Evolutionary conservation across 768 basidiomycete species (phyloP).

Genomic region (Infundibulicybe gibba): DNA sequence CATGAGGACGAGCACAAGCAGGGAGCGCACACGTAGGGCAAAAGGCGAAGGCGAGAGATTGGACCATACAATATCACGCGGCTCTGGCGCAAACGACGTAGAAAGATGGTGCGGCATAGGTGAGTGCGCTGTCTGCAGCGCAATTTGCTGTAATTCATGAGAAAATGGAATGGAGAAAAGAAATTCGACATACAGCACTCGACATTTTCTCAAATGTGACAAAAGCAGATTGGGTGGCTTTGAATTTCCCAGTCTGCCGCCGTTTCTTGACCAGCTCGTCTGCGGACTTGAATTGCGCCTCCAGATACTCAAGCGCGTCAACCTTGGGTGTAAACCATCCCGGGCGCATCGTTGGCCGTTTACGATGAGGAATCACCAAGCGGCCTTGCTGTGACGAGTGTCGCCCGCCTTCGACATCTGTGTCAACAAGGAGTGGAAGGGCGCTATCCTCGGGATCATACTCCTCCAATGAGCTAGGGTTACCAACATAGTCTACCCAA

Average conservation of each 20-base stretch:
- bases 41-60: constrained; percentile 71
- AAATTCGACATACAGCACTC: constrained; percentile 61
- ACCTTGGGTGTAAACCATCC: constrained; percentile 74
- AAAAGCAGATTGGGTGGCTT: constrained; percentile 82
- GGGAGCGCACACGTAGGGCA: constrained; percentile 60
- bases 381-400: constrained; percentile 30
- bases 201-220: constrained; percentile 97
- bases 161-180: background rate
- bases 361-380: constrained; percentile 71
- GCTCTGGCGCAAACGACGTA: constrained; percentile 85
- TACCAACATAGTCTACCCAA: constrained; percentile 92
- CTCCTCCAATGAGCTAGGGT: constrained; percentile 82
- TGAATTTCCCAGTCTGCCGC: constrained; percentile 70
- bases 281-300: constrained; percentile 71
- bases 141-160: constrained; percentile 65
- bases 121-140: constrained; percentile 79
- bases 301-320: constrained; percentile 88
- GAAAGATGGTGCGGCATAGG: constrained; percentile 60
- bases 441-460: constrained; percentile 72
- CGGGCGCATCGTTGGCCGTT: constrained; percentile 73
- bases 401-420: constrained; percentile 50
- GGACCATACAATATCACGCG: constrained; percentile 93
- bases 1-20: constrained; percentile 69
- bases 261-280: constrained; percentile 81
- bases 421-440: constrained; percentile 29